These are phyloP conservation scores for Annulohypoxylon stygium DNA, from an alignment of 495 filamentous ascomycete species.

Conservation along the genomic window DNA sequence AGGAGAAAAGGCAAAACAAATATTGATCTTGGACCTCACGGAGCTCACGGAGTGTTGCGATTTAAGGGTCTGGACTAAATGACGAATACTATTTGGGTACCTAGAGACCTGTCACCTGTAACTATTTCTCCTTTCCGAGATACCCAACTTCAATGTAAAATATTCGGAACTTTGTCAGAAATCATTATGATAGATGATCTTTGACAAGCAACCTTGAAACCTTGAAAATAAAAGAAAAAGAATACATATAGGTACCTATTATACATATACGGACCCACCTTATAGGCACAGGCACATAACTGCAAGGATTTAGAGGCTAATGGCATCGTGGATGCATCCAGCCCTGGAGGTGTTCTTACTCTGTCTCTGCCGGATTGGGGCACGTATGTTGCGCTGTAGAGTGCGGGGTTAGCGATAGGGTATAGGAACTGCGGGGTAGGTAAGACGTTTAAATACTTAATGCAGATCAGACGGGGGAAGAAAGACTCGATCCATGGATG, in stretches of 20 bases:
- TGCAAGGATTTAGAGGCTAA: background rate
- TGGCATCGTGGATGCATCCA: background rate
- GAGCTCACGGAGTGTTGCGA: constrained; percentile 70
- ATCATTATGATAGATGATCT: no score
- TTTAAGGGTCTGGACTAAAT: constrained; percentile 75
- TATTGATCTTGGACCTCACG: constrained; percentile 64
- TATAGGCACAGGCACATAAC: no score
- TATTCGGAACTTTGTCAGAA: background rate
- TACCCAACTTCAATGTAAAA: constrained; percentile 39
- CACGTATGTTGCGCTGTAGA: no score
- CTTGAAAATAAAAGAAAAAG: no score
- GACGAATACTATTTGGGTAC: background rate
- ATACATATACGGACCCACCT: background rate
- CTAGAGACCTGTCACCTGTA: background rate
- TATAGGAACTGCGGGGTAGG: constrained; percentile 3
- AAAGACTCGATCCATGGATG: no score
- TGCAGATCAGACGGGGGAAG: background rate
- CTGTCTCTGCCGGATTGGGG: no score
- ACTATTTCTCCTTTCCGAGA: constrained; percentile 33
- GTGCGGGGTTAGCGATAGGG: background rate
- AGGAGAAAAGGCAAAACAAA: constrained; percentile 61
- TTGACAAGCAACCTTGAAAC: no score
- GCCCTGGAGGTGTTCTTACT: no score
- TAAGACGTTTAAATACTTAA: background rate
- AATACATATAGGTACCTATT: background rate